phyloP scores from a whole-genome alignment of 352 stramenopile genomes.

The Aphanomyces astaci region DNA sequence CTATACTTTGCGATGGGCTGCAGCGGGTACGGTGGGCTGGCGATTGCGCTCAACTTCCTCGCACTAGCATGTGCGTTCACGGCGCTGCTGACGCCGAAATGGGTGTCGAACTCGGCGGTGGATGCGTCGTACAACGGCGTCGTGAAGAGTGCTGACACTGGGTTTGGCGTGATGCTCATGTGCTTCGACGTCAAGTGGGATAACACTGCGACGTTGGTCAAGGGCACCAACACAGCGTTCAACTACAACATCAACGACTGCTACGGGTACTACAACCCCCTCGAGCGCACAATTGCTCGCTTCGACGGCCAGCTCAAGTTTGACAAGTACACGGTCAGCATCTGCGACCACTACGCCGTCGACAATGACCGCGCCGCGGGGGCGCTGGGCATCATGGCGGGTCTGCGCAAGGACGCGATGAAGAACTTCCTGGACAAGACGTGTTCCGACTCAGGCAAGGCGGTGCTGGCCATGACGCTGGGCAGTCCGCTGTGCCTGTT shows the following conservation, averaged over 20 bases:
- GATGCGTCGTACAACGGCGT: slow-evolving; percentile 12
- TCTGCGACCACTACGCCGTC: slow-evolving; percentile 6
- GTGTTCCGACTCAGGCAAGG: slow-evolving; percentile 3
- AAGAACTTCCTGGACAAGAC: slow-evolving; percentile 8
- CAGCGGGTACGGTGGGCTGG: background rate
- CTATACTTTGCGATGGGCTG: slow-evolving; percentile 7
- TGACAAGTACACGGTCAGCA: slow-evolving; percentile 11
- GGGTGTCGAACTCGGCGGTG: background rate
- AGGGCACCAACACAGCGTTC: background rate
- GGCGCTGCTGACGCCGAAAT: slow-evolving; percentile 1
- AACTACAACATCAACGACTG: slow-evolving; percentile 21
- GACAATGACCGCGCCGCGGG: slow-evolving; percentile 2
- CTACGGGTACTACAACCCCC: slow-evolving; percentile 6
- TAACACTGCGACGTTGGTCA: slow-evolving; percentile 1
- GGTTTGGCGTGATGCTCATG: background rate
- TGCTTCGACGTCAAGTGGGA: slow-evolving; percentile 10
- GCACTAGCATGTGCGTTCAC: background rate
- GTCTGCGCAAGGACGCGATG: slow-evolving; percentile 4
- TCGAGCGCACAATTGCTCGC: slow-evolving; percentile 16
- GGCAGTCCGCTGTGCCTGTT: background rate
- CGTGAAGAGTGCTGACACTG: slow-evolving; percentile 1
- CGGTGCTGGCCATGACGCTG: background rate
- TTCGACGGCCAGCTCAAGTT: slow-evolving; percentile 17
- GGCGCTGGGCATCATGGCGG: slow-evolving; percentile 3
- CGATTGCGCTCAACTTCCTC: slow-evolving; percentile 10